phyloP scores from a whole-genome alignment of 495 filamentous ascomycete species.

The Aspergillus sparsus region DNA sequence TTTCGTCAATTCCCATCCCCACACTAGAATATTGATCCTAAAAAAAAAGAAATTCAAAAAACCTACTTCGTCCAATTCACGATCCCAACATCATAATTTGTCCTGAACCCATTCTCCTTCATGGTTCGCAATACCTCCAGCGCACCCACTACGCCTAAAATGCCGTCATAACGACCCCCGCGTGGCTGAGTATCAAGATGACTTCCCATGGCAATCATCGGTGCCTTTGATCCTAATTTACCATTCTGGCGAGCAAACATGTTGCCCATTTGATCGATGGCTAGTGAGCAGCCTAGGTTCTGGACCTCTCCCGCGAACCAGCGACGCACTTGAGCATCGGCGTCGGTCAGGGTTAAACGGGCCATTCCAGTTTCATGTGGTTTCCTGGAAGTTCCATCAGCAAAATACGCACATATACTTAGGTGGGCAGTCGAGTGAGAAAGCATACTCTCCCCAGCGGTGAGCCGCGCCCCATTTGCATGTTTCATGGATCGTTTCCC shows the following conservation, averaged over 20 bases:
- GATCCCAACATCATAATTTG: slow-evolving; percentile 64
- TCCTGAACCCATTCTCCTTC: slow-evolving; percentile 62
- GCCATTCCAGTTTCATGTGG: slow-evolving; percentile 57
- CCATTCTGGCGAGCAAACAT: slow-evolving; percentile 68
- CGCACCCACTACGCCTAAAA: slow-evolving; percentile 67
- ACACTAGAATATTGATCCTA: no score
- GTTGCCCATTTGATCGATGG: slow-evolving; percentile 66
- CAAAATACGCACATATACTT: background rate
- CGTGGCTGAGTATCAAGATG: slow-evolving; percentile 64
- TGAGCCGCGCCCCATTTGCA: slow-evolving; percentile 39
- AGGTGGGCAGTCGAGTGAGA: background rate
- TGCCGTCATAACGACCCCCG: slow-evolving; percentile 72
- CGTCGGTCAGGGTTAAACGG: slow-evolving; percentile 63
- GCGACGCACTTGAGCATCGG: slow-evolving; percentile 65
- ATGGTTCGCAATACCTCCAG: slow-evolving; percentile 69
- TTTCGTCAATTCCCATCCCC: background rate
- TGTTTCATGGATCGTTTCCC: slow-evolving; percentile 39
- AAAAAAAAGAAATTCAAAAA: background rate
- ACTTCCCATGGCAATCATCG: slow-evolving; percentile 49
- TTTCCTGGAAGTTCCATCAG: slow-evolving; percentile 17
- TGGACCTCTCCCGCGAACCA: slow-evolving; percentile 68
- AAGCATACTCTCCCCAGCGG: slow-evolving; percentile 35
- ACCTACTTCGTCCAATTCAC: slow-evolving; percentile 69
- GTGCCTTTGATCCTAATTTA: slow-evolving; percentile 34
- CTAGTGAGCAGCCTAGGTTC: slow-evolving; percentile 60